Base-by-base conservation (phyloP, 2,329 filamentous ascomycete species). In the Fusarium pseudonygamai region DNA sequence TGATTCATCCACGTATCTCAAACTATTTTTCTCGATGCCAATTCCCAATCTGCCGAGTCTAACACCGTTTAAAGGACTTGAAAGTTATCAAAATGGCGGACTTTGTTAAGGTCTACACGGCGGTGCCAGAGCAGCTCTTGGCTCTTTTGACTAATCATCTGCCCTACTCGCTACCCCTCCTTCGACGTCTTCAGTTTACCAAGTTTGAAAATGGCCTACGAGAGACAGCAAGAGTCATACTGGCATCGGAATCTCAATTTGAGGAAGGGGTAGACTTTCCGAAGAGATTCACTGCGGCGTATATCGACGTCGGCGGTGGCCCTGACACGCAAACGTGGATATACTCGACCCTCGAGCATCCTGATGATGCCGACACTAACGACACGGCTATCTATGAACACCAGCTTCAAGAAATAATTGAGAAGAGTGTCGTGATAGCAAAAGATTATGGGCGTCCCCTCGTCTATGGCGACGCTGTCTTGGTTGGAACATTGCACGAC, bases 321-420 rank as follows among this genome's bases (percentile, higher is more conserved):
- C 89, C 89, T 0, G 91, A 92, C 77, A 93, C 92, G 1, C 87
- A 93, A 69, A 82, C 90, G 36, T 93, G 89, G 87, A 76, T 93
- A 4, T 93, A 91, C 79, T 85, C 84, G 3, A 87, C 86, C 0
- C 76, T 88, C 6, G 87, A 90, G 67, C 80, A 82, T 63, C 60
- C 69, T 3, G 12, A 58, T 5, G 40, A 55, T 30, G 34, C 68
- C 7, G 60, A 63, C 13, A 39, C 56, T 0, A 67, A 71, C 3
- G 69, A 73, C 8, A 62, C 71, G 7, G 26, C 26, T 8, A 18
- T 75, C 1, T 82, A 81, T 50, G 78, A 82, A 28, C 60, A 67
- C 22, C 83, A 85, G 55, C 68, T 85, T 14, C 60, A 79, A 3
- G 68, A 65, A 6, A 63, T 85, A 0, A 67, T 84, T 2, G 52